Evolutionary conservation across 2,329 filamentous ascomycete species (phyloP), one percentile per base, ranked within the genome.

Genomic region (Cucurbitaria berberidis): DNA sequence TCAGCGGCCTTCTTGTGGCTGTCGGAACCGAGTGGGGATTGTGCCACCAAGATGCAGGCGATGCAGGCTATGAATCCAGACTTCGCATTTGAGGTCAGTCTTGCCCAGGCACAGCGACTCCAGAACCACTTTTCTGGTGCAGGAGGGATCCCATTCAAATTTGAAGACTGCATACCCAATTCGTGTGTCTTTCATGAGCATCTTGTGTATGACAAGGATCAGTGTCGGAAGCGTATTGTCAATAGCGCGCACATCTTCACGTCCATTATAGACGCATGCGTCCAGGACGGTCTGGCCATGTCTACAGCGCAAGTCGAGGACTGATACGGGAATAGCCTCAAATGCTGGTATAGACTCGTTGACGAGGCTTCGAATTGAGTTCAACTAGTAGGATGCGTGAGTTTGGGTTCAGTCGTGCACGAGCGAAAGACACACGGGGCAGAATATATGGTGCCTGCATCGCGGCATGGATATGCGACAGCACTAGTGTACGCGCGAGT

Each of bases 101-200:
- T 46, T 6, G 34, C 21, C 3, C 29, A 40, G 36, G 36, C 48
- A 21, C n/a, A 22, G n/a, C n/a, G 15, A 16, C 24, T 45, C 15
- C 26, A 42, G n/a, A 6, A 39, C 13, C 34, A 36, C 15, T 36
- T 18, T 18, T n/a, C 34, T 36, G n/a, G 9, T n/a, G 7, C 6
- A 18, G 24, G 22, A 5, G 39, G 39, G 24, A 9, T 29, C 5
- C 16, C 35, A 5, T 29, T 26, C 10, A 16, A 13, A 13, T 7
- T 13, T 2, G 16, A 18, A 13, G 22, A 42, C 13, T 42, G 10
- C 35, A 19, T 38, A 10, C 13, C 16, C 16, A 47, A 40, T 13
- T 45, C 47, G 1, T 45, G 48, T 9, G 3, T 21, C 7, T 32
- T 48, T 0, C 57, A 63, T 5, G 51, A 55, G n/a, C 53, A 59